A percentile compares a stretch with the other conserved stretches of the same genome.
Conservation (phyloP, 345 rosid genomes). For the Limnanthes douglasii region DNA sequence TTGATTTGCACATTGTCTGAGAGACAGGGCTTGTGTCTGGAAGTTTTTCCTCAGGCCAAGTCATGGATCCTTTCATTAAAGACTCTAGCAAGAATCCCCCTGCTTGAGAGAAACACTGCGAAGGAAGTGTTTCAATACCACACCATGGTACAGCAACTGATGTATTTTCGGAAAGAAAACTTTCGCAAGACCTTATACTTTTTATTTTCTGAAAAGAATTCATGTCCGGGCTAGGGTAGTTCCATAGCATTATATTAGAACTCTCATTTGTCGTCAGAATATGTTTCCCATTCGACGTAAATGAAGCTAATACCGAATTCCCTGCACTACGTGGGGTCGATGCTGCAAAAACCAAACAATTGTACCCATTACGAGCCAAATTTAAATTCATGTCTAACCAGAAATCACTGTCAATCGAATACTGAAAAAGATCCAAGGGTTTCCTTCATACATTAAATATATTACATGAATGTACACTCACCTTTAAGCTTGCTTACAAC, state of each 20-base stretch:
- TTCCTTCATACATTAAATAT: too few relatives aligned
- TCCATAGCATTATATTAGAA: constrained; percentile 59
- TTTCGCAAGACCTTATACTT: constrained; percentile 36
- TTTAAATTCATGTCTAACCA: background rate
- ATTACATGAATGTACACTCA: too few relatives aligned
- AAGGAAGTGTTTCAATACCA: constrained; percentile 27
- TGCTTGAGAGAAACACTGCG: constrained; percentile 33
- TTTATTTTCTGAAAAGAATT: constrained; percentile 18
- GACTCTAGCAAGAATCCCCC: constrained; percentile 15
- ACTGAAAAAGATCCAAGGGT: too few relatives aligned
- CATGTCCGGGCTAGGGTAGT: constrained; percentile 25
- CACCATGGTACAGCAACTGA: constrained; percentile 64
- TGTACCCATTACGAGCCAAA: background rate
- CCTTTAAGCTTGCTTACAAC: constrained; percentile 54
- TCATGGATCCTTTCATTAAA: constrained; percentile 32
- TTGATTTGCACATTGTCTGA: constrained; percentile 26
- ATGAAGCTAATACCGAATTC: constrained; percentile 42
- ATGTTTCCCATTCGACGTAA: constrained; percentile 67
- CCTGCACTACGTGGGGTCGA: constrained; percentile 33
- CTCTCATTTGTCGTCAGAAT: constrained; percentile 51
- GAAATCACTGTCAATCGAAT: background rate
- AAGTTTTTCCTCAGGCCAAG: constrained; percentile 85
- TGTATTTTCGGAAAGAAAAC: constrained; percentile 39
- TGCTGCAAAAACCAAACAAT: constrained; percentile 12
- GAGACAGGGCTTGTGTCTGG: constrained; percentile 22